Evolutionary conservation across 2,329 filamentous ascomycete species (phyloP).

Genomic region (Clonostachys rosea): DNA sequence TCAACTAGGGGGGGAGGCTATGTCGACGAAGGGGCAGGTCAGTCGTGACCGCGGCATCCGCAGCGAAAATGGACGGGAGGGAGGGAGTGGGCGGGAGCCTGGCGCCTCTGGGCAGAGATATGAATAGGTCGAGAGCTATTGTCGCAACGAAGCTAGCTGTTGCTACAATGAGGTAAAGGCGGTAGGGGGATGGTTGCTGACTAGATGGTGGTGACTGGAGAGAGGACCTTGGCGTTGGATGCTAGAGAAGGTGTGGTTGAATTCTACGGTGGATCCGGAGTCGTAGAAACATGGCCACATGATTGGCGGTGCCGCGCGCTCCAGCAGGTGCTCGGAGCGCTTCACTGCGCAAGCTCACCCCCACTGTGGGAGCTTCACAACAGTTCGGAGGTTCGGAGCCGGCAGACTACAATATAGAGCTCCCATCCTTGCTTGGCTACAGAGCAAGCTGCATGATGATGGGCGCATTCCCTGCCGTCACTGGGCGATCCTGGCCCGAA

Average conservation of each 20-base stretch:
- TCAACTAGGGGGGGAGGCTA: too few species aligned
- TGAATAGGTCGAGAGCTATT: neutral
- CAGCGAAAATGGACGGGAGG: neutral
- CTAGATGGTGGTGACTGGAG: neutral
- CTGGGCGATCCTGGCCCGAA: too few species aligned
- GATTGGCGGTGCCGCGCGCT: constrained; percentile 18
- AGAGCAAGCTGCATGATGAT: too few species aligned
- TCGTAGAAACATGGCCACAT: constrained; percentile 16
- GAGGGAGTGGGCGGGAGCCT: neutral
- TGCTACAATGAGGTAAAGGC: constrained; percentile 1
- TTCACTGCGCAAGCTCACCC: too few species aligned
- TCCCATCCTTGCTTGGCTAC: too few species aligned
- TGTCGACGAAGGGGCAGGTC: neutral
- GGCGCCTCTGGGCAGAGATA: neutral
- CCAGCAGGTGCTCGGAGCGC: too few species aligned
- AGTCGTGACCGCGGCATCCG: constrained; percentile 1
- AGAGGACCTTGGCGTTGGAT: neutral
- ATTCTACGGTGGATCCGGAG: neutral
- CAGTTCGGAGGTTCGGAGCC: too few species aligned
- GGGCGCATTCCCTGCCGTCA: too few species aligned
- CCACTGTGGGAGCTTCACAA: too few species aligned
- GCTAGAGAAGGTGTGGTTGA: neutral
- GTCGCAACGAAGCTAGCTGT: neutral
- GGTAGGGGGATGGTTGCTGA: neutral
- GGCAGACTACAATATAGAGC: too few species aligned